These are phyloP conservation scores for Bimuria novae-zelandiae DNA, from an alignment of 2,329 filamentous ascomycete species.

Conservation along the genomic window DNA sequence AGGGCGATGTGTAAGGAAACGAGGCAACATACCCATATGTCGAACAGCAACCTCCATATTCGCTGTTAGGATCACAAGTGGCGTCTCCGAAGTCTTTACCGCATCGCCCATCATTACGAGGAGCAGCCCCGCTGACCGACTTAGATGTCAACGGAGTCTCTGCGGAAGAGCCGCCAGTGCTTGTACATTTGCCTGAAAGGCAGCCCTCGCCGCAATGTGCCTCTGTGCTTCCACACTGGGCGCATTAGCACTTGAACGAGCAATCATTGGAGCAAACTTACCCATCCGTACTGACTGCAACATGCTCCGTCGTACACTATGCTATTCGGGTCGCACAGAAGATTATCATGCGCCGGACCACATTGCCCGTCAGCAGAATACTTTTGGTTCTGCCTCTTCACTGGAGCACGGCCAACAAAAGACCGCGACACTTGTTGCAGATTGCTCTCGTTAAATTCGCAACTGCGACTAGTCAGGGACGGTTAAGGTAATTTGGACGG, in stretches of 20 bases:
- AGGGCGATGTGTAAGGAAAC: not conserved
- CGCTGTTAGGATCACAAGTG: conserved; percentile 46
- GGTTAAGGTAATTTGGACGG: no score
- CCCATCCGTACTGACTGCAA: conserved; percentile 50
- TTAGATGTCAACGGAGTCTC: conserved; percentile 11
- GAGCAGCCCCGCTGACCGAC: conserved; percentile 16
- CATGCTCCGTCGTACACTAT: conserved; percentile 52
- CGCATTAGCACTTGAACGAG: conserved; percentile 9
- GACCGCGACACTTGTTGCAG: conserved; percentile 33
- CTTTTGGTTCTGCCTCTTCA: conserved; percentile 35
- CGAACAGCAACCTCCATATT: conserved; percentile 49
- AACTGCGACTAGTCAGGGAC: conserved; percentile 16
- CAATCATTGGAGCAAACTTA: conserved; percentile 16
- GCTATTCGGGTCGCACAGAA: conserved; percentile 52
- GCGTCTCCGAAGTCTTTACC: conserved; percentile 48
- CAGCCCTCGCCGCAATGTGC: conserved; percentile 47
- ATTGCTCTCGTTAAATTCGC: conserved; percentile 23
- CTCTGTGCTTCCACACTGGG: conserved; percentile 50
- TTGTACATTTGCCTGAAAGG: conserved; percentile 39
- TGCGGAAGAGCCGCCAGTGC: conserved; percentile 12
- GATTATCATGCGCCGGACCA: conserved; percentile 45
- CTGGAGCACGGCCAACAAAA: conserved; percentile 27
- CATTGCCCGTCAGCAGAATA: conserved; percentile 49
- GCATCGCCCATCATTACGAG: conserved; percentile 46
- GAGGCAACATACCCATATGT: conserved; percentile 24